These are phyloP conservation scores for Pisolithus orientalis DNA, from an alignment of 768 basidiomycete genomes.

Conservation along the genomic window DNA sequence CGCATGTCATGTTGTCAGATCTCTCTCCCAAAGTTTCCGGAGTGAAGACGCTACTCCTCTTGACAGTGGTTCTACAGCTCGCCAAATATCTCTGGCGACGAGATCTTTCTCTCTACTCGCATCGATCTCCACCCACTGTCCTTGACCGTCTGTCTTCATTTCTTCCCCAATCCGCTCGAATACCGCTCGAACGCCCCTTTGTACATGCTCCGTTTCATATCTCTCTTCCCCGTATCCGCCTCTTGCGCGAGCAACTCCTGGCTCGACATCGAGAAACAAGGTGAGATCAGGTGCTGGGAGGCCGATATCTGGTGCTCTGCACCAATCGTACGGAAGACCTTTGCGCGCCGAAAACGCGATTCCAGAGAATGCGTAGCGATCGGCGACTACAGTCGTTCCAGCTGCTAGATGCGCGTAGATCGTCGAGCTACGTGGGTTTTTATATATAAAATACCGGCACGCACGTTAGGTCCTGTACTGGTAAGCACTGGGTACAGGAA, in stretches of 20 bases:
- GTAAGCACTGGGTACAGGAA: not conserved
- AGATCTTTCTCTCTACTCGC: slow-evolving; percentile 45
- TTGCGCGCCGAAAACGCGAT: slow-evolving; percentile 81
- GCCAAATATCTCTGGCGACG: slow-evolving; percentile 55
- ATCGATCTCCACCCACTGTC: slow-evolving; percentile 52
- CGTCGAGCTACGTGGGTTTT: slow-evolving; percentile 35
- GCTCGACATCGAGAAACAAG: slow-evolving; percentile 78
- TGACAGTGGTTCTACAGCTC: slow-evolving; percentile 36
- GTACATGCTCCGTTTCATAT: slow-evolving; percentile 79
- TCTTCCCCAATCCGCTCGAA: slow-evolving; percentile 57
- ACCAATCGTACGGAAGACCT: slow-evolving; percentile 74
- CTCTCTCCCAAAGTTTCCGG: slow-evolving; percentile 43
- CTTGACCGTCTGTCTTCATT: slow-evolving; percentile 27
- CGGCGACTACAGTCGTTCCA: slow-evolving; percentile 78
- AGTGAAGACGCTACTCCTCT: slow-evolving; percentile 35
- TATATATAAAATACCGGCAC: not conserved
- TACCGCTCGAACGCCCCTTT: slow-evolving; percentile 52
- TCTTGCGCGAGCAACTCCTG: slow-evolving; percentile 58
- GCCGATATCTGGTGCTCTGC: slow-evolving; percentile 75
- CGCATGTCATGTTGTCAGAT: not conserved
- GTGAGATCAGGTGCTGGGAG: slow-evolving; percentile 88
- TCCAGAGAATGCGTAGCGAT: slow-evolving; percentile 95
- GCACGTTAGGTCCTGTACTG: not conserved
- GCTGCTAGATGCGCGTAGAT: slow-evolving; percentile 53
- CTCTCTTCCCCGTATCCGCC: slow-evolving; percentile 84